Evolutionary conservation across 306 rosid genomes (phyloP).

Genomic region (Inga leiocalycina): DNA sequence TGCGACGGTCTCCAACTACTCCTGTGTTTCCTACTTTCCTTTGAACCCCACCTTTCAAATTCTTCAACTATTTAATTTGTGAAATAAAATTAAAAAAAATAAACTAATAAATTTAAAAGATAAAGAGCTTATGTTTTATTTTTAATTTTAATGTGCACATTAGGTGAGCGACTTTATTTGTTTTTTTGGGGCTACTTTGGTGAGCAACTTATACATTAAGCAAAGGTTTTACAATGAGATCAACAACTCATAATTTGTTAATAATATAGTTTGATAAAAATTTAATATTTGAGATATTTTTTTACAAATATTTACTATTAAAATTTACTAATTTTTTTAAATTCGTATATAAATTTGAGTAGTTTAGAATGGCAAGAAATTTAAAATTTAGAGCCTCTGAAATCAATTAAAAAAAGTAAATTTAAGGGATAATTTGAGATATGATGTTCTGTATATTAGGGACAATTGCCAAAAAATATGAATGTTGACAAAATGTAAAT

Average conservation of each 20-base stretch:
- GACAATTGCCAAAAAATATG: no score
- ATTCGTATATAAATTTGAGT: no score
- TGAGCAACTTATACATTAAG: not conserved
- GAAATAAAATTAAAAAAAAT: not conserved
- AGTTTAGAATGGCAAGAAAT: not conserved
- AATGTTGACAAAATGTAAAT: no score
- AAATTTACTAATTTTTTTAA: no score
- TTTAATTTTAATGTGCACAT: not conserved
- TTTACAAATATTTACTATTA: no score
- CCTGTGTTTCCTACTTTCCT: not conserved
- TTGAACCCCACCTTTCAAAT: not conserved
- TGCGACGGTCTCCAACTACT: not conserved
- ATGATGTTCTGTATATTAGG: no score
- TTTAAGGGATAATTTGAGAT: no score
- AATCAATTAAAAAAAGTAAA: no score
- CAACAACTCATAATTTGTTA: not conserved
- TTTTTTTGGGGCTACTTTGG: not conserved
- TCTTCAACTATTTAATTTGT: not conserved
- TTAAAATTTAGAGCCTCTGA: no score
- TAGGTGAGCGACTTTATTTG: not conserved
- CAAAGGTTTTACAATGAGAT: not conserved
- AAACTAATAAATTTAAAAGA: not conserved
- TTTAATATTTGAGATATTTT: no score
- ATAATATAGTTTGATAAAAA: no score
- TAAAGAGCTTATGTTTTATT: not conserved